Conservation (phyloP, 2,329 filamentous ascomycete genomes). For the Lecanicillium sp. region DNA sequence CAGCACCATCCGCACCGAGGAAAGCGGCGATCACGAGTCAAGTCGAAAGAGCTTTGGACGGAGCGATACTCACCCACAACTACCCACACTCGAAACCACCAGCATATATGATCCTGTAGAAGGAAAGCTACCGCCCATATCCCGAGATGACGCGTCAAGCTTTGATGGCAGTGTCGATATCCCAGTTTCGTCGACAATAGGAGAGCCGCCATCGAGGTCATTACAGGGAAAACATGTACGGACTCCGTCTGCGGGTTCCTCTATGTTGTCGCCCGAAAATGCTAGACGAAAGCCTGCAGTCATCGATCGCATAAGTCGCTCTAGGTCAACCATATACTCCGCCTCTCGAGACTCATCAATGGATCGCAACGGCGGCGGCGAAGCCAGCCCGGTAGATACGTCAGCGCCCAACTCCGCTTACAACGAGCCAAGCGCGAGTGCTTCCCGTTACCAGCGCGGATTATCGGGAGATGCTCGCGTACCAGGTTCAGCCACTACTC, state of each 20-base stretch:
- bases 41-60: slow-evolving; percentile 35
- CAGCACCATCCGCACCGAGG: slow-evolving; percentile 33
- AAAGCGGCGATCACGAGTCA: slow-evolving; percentile 28
- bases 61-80: slow-evolving; percentile 29
- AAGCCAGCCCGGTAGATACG: slow-evolving; percentile 49
- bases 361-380: slow-evolving; percentile 44
- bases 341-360: slow-evolving; percentile 52
- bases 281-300: slow-evolving; percentile 39
- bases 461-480: slow-evolving; percentile 41
- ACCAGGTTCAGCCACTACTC: slow-evolving; percentile 46
- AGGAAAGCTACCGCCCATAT: slow-evolving; percentile 23
- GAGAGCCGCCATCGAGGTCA: slow-evolving; percentile 18
- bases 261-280: slow-evolving; percentile 29
- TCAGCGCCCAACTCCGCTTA: slow-evolving; percentile 51
- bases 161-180: slow-evolving; percentile 37
- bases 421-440: slow-evolving; percentile 47
- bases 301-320: slow-evolving; percentile 47
- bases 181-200: slow-evolving; percentile 17
- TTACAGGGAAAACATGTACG: slow-evolving; percentile 26
- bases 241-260: slow-evolving; percentile 25
- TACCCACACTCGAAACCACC: slow-evolving; percentile 26
- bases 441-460: slow-evolving; percentile 35
- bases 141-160: slow-evolving; percentile 36
- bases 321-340: slow-evolving; percentile 32
- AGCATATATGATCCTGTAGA: slow-evolving; percentile 32